A percentile compares a stretch with the other conserved stretches of the same genome.
phyloP scores from a whole-genome alignment of 306 rosid species.

The Rosa persica region DNA sequence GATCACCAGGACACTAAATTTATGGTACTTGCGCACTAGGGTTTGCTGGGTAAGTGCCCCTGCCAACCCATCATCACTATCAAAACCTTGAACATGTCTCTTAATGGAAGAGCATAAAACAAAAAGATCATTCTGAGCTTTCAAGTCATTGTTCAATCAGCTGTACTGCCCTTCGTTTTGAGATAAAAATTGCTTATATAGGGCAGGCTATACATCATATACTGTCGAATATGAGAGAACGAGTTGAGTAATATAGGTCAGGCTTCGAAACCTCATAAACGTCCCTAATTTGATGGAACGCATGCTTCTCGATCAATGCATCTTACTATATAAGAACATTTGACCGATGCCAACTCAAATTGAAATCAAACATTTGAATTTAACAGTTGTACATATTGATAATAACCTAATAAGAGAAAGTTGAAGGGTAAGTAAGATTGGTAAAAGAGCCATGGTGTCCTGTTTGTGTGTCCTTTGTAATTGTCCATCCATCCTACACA shows the following conservation, averaged over 20 bases:
- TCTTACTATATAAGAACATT: background rate
- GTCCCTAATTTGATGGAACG: background rate
- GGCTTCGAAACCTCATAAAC: background rate
- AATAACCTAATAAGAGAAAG: background rate
- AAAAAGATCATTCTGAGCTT: background rate
- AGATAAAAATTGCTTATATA: background rate
- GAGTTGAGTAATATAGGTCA: background rate
- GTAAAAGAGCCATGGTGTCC: conserved; percentile 29
- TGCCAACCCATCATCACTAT: conserved; percentile 10
- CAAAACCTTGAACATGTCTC: conserved; percentile 15
- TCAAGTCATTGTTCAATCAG: background rate
- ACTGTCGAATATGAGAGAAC: background rate
- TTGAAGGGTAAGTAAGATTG: conserved; percentile 16
- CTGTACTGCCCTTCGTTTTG: background rate
- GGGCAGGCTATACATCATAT: background rate
- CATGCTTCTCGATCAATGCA: conserved; percentile 6
- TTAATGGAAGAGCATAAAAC: conserved; percentile 9
- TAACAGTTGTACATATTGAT: background rate
- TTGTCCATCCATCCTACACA: conserved; percentile 19
- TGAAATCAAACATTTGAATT: background rate
- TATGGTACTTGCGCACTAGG: conserved; percentile 13
- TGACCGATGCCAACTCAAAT: background rate
- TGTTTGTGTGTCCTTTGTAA: conserved; percentile 12
- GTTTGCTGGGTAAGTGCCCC: conserved; percentile 17
- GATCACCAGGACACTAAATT: conserved; percentile 6